Evolutionary conservation across 2,329 filamentous ascomycete species (phyloP).

Genomic region (Calycina herbarum): DNA sequence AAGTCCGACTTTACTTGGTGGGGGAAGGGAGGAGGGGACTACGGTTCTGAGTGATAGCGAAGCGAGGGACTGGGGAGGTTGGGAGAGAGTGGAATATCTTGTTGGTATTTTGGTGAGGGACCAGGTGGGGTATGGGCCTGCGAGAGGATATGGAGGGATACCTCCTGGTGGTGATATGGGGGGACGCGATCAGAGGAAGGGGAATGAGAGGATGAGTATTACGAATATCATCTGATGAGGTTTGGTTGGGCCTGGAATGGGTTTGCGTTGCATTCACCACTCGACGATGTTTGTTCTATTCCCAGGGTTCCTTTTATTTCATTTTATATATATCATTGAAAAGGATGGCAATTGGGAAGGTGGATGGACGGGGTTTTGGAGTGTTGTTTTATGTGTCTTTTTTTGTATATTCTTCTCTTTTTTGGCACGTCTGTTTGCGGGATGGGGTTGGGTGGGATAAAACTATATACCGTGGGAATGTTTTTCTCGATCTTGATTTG

Average conservation of each 20-base stretch:
- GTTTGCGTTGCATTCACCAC: background rate
- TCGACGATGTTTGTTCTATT: background rate
- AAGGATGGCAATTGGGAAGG: background rate
- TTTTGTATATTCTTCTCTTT: background rate
- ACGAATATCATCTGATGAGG: slow-evolving; percentile 32
- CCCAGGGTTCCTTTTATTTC: background rate
- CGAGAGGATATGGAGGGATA: background rate
- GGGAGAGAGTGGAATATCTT: slow-evolving; percentile 70
- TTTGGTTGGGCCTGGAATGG: background rate
- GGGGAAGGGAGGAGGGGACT: slow-evolving; percentile 41
- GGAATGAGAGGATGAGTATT: slow-evolving; percentile 35
- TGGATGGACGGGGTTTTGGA: background rate
- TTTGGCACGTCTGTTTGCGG: background rate
- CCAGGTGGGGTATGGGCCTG: slow-evolving; percentile 22
- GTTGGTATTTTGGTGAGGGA: slow-evolving; percentile 52
- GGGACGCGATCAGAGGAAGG: slow-evolving; percentile 19
- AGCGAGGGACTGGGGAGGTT: slow-evolving; percentile 73
- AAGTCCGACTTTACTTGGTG: slow-evolving; percentile 29
- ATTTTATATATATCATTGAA: background rate
- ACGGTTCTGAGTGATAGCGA: slow-evolving; percentile 54
- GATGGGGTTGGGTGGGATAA: background rate
- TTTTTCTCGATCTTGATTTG: background rate
- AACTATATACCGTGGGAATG: background rate
- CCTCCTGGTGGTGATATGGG: slow-evolving; percentile 8
- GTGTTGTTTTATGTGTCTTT: background rate